Evolutionary conservation across 1,284 basidiomycete genomes (phyloP).

Genomic region (Exobasidium rhododendri): DNA sequence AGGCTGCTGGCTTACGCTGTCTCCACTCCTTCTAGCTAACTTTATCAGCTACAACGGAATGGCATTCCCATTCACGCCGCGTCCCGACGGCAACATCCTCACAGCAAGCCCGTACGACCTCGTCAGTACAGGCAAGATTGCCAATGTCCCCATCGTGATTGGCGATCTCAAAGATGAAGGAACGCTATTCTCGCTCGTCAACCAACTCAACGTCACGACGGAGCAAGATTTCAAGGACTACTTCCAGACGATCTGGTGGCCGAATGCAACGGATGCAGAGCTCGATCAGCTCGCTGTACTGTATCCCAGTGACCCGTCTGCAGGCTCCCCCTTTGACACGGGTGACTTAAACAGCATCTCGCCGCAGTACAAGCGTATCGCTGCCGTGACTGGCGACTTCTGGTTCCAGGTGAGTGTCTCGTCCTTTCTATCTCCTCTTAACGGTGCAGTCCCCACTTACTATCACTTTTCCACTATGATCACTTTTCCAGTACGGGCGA

Average conservation of each 20-base stretch:
- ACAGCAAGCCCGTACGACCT: neutral
- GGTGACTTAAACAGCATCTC: neutral
- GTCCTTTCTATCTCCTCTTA: neutral
- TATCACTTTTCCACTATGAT: no score
- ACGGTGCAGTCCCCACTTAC: neutral
- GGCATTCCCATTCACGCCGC: neutral
- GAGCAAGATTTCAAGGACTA: neutral
- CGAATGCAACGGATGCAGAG: slow-evolving; percentile 3
- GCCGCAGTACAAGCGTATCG: slow-evolving; percentile 5
- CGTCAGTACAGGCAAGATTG: neutral
- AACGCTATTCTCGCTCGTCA: slow-evolving; percentile 5
- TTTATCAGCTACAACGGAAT: slow-evolving; percentile 1
- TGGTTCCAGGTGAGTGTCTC: neutral
- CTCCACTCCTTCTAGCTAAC: no score
- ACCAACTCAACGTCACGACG: slow-evolving; percentile 3
- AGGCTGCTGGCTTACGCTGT: no score
- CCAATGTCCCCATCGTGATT: slow-evolving; percentile 6
- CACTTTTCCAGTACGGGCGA: no score
- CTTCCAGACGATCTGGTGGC: neutral
- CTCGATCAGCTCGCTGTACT: neutral
- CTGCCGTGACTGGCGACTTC: slow-evolving; percentile 3
- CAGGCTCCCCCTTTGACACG: slow-evolving; percentile 10
- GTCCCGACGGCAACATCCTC: neutral
- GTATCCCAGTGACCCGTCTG: neutral
- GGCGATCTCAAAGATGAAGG: slow-evolving; percentile 13